Evolutionary conservation across 2,329 filamentous ascomycete species (phyloP), one percentile per base, ranked within the genome.

Genomic region (Cryphonectria carpinicola): DNA sequence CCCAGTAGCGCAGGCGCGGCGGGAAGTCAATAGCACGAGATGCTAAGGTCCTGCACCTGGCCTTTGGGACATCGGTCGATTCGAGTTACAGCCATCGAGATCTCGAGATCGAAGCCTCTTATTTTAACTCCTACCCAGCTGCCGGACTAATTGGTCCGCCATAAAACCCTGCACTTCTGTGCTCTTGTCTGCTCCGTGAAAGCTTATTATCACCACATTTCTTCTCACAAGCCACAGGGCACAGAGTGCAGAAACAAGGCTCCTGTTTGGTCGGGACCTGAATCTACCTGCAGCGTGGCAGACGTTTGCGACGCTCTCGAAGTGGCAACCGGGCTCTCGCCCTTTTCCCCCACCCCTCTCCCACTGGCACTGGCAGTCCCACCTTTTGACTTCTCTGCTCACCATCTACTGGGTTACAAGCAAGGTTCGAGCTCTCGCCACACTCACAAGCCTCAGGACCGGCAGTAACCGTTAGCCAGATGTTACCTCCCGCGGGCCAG

Each of bases 391-490:
- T 49, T 46, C 25, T n/a, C 39, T 60, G 32, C 54, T n/a, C 39
- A 35, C 32, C 37, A 46, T 61, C 46, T 54, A 32, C 41, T 39
- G 37, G 37, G 32, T n/a, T 49, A 32, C 43, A 28, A 25, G 37
- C 28, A 28, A 52, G 25, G 56, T 62, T 70, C 28, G 49, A 70
- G 68, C 70, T 66, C 63, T 70, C 71, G 71, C 71, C 71, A 70
- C 71, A 72, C 41, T 67, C 58, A 66, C 70, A 67, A 68, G 70
- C 70, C 70, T 65, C 43, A 58, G 66, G 46, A 43, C 65, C 69
- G 71, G 68, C 68, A 72, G 70, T 66, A 62, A 56, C 66, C 71
- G 66, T 64, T 68, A 66, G 63, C 56, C 65, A 69, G 69, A 70
- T 72, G 68, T 54, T 64, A 54, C 65, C 25, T 65, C 32, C 68